Percentiles rank a stretch among this genome's conserved stretches.
Evolutionary conservation across 73 alveolate genomes (phyloP).

Genomic region (Breviolum minutum): DNA sequence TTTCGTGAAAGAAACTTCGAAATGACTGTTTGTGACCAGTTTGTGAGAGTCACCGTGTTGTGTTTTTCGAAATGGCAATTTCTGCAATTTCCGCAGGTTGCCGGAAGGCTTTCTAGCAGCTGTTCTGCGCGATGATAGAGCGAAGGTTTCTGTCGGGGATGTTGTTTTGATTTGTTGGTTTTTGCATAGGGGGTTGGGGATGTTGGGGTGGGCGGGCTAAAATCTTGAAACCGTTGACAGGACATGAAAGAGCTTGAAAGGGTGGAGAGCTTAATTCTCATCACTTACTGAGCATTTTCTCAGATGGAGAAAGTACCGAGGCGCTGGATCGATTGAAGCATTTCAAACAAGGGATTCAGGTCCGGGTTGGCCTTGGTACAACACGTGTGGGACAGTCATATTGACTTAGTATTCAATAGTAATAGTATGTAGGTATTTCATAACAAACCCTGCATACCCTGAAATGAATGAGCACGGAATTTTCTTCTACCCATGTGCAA

Average conservation of each 20-base stretch:
- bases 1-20: no score
- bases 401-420: no score
- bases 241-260: constrained; percentile 34
- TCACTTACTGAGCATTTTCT: not conserved
- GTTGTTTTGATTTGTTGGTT: no score
- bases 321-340: constrained; percentile 36
- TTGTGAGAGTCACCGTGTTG: no score
- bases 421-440: no score
- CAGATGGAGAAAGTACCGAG: not conserved
- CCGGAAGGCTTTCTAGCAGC: constrained; percentile 55
- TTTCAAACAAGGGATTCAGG: constrained; percentile 56
- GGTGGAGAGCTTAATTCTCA: constrained; percentile 3
- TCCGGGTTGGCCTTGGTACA: no score
- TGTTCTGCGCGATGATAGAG: constrained; percentile 27
- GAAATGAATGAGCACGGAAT: no score
- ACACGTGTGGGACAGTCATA: no score
- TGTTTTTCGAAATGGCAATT: no score
- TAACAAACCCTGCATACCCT: no score
- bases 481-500: no score
- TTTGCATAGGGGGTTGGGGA: not conserved
- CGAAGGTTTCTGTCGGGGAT: not conserved
- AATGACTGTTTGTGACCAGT: no score
- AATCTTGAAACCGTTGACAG: not conserved
- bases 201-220: not conserved
- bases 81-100: constrained; percentile 16